Evolutionary conservation across 495 filamentous ascomycete species (phyloP), one percentile per base, ranked within the genome.

Genomic region (Penicillium roqueforti): DNA sequence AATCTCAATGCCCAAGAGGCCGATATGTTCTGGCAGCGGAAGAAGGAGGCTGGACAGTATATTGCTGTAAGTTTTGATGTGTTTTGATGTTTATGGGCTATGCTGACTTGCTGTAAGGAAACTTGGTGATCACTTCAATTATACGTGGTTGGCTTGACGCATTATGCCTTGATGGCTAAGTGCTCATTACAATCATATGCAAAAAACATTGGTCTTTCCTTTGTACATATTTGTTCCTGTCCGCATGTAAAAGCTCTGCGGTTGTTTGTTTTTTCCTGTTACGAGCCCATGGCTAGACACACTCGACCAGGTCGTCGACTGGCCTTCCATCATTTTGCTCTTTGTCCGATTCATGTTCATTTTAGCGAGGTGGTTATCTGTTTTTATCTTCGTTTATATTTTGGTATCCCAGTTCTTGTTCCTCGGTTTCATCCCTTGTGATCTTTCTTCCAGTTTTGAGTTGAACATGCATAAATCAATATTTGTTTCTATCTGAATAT

Each of bases 21-120:
- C 0, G 75, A 78, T 68, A 71, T 82, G 47, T 95, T 92, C 65
- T 92, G 90, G 90, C 71, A 76, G 14, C 74, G 88, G 49, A 93
- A 93, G 80, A 90, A 85, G 74, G 86, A 89, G 47, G 87, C 78
- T 9, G 88, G 88, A 1, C 88, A 92, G 71, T 95, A 91, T 65
- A 91, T 92, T 72, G 86, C 89, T 47, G 90, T 91, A 76, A 89
- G 77, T 76, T 22, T 13, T 22, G 10, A 28, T 16, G 4, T 13
- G 22, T 31, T 38, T 31, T 2, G 6, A 31, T 40, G 28, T 16
- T 16, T 34, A 42, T 42, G 6, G 11, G 28, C 23, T 16, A 31
- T 48, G 54, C 62, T 58, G 54, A 62, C 53, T 29, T n/a, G 40
- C 8, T 36, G 18, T 26, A 10, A 72, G 68, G 71, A 72, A 67